These are phyloP conservation scores for Globisporangium yorkense DNA, from an alignment of 352 stramenopile species.

Conservation along the genomic window DNA sequence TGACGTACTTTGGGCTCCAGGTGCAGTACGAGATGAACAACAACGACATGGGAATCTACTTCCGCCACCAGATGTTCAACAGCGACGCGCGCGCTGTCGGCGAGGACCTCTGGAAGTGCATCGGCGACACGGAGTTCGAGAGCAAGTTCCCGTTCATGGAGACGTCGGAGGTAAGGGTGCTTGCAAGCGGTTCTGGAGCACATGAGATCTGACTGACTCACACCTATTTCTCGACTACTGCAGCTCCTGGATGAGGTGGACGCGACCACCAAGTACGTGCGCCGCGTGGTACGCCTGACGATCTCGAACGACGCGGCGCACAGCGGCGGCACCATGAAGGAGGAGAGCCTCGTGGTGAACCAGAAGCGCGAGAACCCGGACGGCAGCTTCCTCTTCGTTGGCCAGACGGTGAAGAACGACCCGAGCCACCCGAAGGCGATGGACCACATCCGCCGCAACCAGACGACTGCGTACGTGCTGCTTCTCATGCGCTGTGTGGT, in stretches of 20 bases:
- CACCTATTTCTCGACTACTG: not conserved
- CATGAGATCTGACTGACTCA: not conserved
- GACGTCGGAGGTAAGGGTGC: conserved; percentile 30
- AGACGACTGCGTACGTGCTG: conserved; percentile 63
- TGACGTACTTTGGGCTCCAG: conserved; percentile 86
- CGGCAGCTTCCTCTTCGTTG: conserved; percentile 65
- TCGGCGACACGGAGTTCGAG: conserved; percentile 68
- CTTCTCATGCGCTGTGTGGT: not conserved
- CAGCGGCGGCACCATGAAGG: conserved; percentile 75
- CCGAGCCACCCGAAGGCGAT: conserved; percentile 56
- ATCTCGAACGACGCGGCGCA: conserved; percentile 66
- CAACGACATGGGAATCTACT: conserved; percentile 84
- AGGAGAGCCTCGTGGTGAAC: conserved; percentile 68
- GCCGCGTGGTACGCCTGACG: conserved; percentile 73
- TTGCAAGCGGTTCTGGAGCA: not conserved
- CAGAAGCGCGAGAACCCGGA: conserved; percentile 79
- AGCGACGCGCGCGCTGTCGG: conserved; percentile 61
- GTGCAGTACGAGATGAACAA: conserved; percentile 88
- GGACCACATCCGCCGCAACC: conserved; percentile 71
- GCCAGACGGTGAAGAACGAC: conserved; percentile 59
- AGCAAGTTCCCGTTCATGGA: conserved; percentile 84
- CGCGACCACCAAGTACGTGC: conserved; percentile 75
- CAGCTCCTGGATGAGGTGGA: conserved; percentile 68
- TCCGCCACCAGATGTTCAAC: conserved; percentile 80
- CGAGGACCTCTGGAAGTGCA: conserved; percentile 74